Conservation (phyloP, 768 basidiomycete species). For the Paxillus rubicundulus region DNA sequence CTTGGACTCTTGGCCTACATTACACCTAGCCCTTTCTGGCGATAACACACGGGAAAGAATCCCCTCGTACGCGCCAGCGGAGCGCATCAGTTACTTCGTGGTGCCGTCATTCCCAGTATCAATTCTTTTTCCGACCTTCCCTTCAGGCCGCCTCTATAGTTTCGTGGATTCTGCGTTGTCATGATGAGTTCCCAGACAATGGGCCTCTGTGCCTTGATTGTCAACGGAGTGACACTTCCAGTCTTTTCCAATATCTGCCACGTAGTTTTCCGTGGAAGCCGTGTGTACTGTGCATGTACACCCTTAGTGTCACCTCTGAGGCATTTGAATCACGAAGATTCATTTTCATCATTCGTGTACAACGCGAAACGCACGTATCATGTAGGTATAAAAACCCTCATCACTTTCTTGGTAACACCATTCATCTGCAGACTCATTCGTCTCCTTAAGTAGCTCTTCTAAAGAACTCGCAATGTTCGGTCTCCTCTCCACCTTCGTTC, state of each 20-base stretch:
- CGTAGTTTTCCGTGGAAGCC: background rate
- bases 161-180: no score
- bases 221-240: background rate
- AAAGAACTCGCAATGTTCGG: constrained; percentile 14
- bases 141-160: no score
- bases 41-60: no score
- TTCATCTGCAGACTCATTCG: background rate
- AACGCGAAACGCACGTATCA: background rate
- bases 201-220: background rate
- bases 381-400: constrained; percentile 19
- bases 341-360: background rate
- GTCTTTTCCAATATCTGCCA: background rate
- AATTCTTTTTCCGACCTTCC: no score
- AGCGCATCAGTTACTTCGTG: no score
- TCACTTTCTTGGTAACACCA: background rate
- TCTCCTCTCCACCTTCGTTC: constrained; percentile 13
- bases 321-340: background rate
- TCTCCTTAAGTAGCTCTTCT: background rate
- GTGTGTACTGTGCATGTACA: background rate
- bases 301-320: no score
- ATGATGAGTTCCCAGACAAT: background rate
- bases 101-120: no score
- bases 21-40: no score
- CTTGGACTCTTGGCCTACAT: no score
- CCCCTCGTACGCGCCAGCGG: no score